These are phyloP conservation scores for Xylaria sp. DNA, from an alignment of 2,329 filamentous ascomycete genomes.

Conservation along the genomic window DNA sequence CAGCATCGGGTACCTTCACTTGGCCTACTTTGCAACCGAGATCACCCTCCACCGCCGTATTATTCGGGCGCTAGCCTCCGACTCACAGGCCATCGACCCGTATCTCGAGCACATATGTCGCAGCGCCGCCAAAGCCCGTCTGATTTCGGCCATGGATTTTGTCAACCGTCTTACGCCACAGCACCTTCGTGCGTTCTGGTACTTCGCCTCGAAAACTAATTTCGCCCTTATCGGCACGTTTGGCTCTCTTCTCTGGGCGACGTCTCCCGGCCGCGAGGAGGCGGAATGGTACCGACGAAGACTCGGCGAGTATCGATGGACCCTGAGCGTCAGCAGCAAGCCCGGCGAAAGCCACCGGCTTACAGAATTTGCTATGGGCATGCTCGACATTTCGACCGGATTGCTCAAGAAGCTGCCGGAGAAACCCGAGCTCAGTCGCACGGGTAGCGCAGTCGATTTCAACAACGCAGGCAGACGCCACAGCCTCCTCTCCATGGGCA, in stretches of 20 bases:
- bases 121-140: slow-evolving; percentile 89
- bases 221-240: slow-evolving; percentile 97
- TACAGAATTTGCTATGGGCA: slow-evolving; percentile 79
- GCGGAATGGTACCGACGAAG: slow-evolving; percentile 91
- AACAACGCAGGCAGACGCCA: slow-evolving; percentile 53
- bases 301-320: slow-evolving; percentile 93
- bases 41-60: slow-evolving; percentile 93
- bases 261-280: slow-evolving; percentile 86
- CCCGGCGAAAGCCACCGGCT: slow-evolving; percentile 68
- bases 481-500: slow-evolving; percentile 53
- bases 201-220: slow-evolving; percentile 86
- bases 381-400: slow-evolving; percentile 77
- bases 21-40: slow-evolving; percentile 93
- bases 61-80: slow-evolving; percentile 77
- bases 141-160: slow-evolving; percentile 97
- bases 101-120: slow-evolving; percentile 94
- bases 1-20: slow-evolving; percentile 81
- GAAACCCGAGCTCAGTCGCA: slow-evolving; percentile 73
- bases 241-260: slow-evolving; percentile 88
- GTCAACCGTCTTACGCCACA: slow-evolving; percentile 89
- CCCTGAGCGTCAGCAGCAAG: slow-evolving; percentile 84
- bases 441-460: slow-evolving; percentile 62
- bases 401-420: slow-evolving; percentile 76
- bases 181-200: slow-evolving; percentile 93
- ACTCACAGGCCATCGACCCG: slow-evolving; percentile 67